Evolutionary conservation across 306 rosid species (phyloP), one percentile per base, ranked within the genome.

Genomic region (Notholithocarpus densiflorus): DNA sequence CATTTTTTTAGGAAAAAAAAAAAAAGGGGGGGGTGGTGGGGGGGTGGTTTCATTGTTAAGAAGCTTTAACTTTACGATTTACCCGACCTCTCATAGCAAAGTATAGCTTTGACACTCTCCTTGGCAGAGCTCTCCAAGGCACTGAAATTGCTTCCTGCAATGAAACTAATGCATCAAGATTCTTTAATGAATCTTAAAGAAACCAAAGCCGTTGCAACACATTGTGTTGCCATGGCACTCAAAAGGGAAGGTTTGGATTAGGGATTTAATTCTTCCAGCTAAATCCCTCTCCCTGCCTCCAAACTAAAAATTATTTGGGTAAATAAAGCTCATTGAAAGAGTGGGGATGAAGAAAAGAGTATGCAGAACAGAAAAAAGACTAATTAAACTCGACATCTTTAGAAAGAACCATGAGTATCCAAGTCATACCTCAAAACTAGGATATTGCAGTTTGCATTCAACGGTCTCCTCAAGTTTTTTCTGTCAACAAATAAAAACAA

Each of bases 61-160:
- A 26, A 15, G 5, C 52, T 43, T 53, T 27, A 68, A 73, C 20
- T 5, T 11, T 21, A 82, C 1, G 65, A 65, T 65, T 85, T 24
- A 83, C 48, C 84, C 14, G 55, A 96, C 98, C 99, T 96, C 98
- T 92, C 85, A 85, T 85, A 9, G 99, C 97, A 78, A 91, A 96
- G 86, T 85, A 93, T 23, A 93, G 82, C 86, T 93, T 93, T 70
- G 96, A 88, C 59, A 77, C 82, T 87, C 78, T 93, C 82, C 83
- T 77, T 56, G 88, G 97, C 87, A 91, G 88, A 68, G 59, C 48
- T 73, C 20, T 88, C 99, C 99, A 96, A 75, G 93, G 94, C 54
- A 96, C 90, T 21, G 90, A 91, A 74, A 91, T 60, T 77, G 98
- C 92, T 86, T 88, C 93, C 97, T 96, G 89, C 27, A 78, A 78